Evolutionary conservation across 169 alveolate species (phyloP).

Genomic region (Babesia divergens): DNA sequence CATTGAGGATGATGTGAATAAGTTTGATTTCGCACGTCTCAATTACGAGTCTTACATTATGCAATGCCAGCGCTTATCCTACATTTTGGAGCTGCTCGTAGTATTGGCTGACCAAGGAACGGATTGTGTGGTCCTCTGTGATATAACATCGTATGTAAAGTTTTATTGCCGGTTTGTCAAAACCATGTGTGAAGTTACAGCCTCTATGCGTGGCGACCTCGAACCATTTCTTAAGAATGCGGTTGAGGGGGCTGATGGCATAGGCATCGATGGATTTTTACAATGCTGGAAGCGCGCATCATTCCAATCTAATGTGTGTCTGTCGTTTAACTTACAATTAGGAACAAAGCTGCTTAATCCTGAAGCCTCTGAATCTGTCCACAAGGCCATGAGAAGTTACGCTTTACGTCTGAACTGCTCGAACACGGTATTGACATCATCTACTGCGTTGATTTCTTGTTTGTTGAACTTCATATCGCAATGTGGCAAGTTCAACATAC

Average conservation of each 20-base stretch:
- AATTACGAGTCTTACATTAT: conserved; percentile 14
- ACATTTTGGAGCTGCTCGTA: conserved; percentile 17
- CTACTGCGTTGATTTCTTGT: conserved; percentile 13
- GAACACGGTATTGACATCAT: conserved; percentile 23
- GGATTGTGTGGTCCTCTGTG: neutral
- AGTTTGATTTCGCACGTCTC: neutral
- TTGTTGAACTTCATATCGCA: conserved; percentile 36
- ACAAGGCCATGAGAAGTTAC: conserved; percentile 2
- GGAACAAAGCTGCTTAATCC: conserved; percentile 27
- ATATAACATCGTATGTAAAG: conserved; percentile 11
- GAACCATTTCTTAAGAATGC: neutral
- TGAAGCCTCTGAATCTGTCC: conserved; percentile 3
- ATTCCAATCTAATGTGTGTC: conserved; percentile 18
- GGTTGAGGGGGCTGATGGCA: neutral
- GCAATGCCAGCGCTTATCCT: conserved; percentile 33
- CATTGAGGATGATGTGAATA: conserved; percentile 14
- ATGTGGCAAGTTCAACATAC: neutral
- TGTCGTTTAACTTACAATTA: conserved; percentile 10
- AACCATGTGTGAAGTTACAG: conserved; percentile 13
- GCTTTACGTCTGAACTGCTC: conserved; percentile 23
- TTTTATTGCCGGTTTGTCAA: conserved; percentile 12
- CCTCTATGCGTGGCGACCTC: conserved; percentile 1
- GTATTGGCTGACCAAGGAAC: neutral
- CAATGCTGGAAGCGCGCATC: conserved; percentile 16
- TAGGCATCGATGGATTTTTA: neutral